These are phyloP conservation scores for Arxiozyma telluris DNA, from an alignment of 1,139 yeast species.

Conservation along the genomic window DNA sequence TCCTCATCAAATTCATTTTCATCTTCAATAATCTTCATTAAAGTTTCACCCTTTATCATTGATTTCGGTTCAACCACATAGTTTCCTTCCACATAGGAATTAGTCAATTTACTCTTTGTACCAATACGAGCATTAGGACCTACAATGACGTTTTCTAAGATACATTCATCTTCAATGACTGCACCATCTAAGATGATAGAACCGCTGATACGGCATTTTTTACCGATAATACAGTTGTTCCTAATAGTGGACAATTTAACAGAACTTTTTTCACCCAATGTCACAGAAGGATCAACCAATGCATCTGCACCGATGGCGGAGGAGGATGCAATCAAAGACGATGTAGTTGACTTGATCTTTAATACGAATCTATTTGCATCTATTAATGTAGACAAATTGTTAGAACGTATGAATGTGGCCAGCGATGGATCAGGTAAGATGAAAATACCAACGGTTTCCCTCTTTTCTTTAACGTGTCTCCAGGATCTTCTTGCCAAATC, in stretches of 20 bases:
- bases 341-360: conserved; percentile 40
- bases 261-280: conserved; percentile 67
- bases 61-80: conserved; percentile 56
- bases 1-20: conserved; percentile 33
- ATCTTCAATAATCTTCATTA: conserved; percentile 44
- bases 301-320: conserved; percentile 89
- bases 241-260: conserved; percentile 83
- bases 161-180: conserved; percentile 65
- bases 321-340: conserved; percentile 42
- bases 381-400: conserved; percentile 71
- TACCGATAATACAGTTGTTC: conserved; percentile 66
- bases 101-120: conserved; percentile 51
- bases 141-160: conserved; percentile 77
- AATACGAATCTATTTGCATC: conserved; percentile 83
- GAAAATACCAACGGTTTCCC: conserved; percentile 56
- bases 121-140: conserved; percentile 61
- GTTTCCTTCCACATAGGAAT: conserved; percentile 79
- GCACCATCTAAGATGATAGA: conserved; percentile 70
- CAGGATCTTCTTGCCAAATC: conserved; percentile 88
- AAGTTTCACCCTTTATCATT: conserved; percentile 73
- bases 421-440: conserved; percentile 58
- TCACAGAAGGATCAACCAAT: conserved; percentile 51
- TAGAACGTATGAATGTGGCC: conserved; percentile 64
- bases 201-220: conserved; percentile 79
- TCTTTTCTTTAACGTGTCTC: conserved; percentile 52